Evolutionary conservation across 495 filamentous ascomycete species (phyloP).

Genomic region (Lophium mytilinum): DNA sequence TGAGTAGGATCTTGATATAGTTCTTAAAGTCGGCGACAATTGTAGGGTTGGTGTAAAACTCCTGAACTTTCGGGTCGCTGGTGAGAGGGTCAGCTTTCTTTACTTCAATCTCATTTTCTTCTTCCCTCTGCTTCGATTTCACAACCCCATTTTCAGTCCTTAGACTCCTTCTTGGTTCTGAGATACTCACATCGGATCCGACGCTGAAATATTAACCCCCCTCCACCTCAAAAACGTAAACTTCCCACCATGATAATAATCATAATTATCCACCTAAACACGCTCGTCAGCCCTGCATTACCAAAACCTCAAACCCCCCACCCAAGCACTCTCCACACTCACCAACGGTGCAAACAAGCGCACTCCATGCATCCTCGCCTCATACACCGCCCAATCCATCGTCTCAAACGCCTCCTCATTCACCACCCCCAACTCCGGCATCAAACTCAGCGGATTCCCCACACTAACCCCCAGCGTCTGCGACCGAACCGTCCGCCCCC

Average conservation of each 20-base stretch:
- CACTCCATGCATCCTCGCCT: slow-evolving; percentile 44
- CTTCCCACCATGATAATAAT: slow-evolving; percentile 53
- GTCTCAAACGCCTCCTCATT: slow-evolving; percentile 43
- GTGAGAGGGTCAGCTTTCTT: neutral
- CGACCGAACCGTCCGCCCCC: slow-evolving; percentile 44
- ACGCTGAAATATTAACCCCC: slow-evolving; percentile 40
- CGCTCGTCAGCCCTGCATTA: neutral
- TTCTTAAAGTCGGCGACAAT: slow-evolving; percentile 44
- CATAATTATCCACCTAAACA: slow-evolving; percentile 24
- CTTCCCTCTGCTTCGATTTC: neutral
- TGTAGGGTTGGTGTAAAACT: slow-evolving; percentile 46
- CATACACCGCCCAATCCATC: slow-evolving; percentile 48
- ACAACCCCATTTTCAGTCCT: neutral
- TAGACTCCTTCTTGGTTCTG: neutral
- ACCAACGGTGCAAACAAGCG: slow-evolving; percentile 41
- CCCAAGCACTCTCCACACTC: slow-evolving; percentile 33
- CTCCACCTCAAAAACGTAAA: slow-evolving; percentile 47
- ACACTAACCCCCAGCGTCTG: slow-evolving; percentile 48
- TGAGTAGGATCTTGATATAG: slow-evolving; percentile 43
- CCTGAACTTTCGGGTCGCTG: slow-evolving; percentile 37
- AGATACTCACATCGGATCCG: slow-evolving; percentile 1
- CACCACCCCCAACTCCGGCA: slow-evolving; percentile 38
- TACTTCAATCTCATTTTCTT: no score
- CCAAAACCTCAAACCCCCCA: neutral
- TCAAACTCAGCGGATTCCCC: slow-evolving; percentile 45